Conservation (phyloP, 805 yeast genomes). For the Wickerhamomyces canadensis region DNA sequence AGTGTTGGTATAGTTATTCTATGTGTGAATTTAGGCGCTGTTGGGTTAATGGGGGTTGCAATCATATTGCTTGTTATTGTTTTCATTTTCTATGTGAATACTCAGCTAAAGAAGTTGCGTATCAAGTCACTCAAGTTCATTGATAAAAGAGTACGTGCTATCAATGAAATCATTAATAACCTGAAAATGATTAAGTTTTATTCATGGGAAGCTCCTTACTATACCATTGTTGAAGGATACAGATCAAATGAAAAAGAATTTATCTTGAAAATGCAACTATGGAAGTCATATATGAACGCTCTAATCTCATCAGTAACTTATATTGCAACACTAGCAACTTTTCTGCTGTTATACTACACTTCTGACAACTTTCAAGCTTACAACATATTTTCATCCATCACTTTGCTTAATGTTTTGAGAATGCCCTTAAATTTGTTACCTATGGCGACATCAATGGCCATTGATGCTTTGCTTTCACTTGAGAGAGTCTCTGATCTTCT, state of each 20-base stretch:
- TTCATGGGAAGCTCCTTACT: slow-evolving; percentile 87
- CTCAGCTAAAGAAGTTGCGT: slow-evolving; percentile 49
- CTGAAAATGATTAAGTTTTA: slow-evolving; percentile 83
- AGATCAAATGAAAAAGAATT: slow-evolving; percentile 58
- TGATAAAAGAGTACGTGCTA: slow-evolving; percentile 68
- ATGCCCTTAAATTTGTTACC: slow-evolving; percentile 63
- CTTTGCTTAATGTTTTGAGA: slow-evolving; percentile 59
- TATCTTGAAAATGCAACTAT: slow-evolving; percentile 57
- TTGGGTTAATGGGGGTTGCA: slow-evolving; percentile 68
- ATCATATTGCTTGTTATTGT: slow-evolving; percentile 37
- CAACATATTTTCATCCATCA: slow-evolving; percentile 61
- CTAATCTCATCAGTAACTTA: slow-evolving; percentile 45
- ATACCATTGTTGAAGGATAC: slow-evolving; percentile 43
- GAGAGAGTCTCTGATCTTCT: slow-evolving; percentile 44
- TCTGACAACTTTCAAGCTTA: slow-evolving; percentile 47
- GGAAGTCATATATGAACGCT: slow-evolving; percentile 61
- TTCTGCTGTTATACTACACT: slow-evolving; percentile 49
- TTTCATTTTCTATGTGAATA: slow-evolving; percentile 42
- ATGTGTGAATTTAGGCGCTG: slow-evolving; percentile 62
- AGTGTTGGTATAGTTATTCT: slow-evolving; percentile 60
- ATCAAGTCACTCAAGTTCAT: slow-evolving; percentile 55
- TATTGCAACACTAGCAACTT: slow-evolving; percentile 65
- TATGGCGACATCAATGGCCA: slow-evolving; percentile 51
- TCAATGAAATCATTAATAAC: slow-evolving; percentile 73
- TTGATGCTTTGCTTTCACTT: slow-evolving; percentile 58